These are phyloP conservation scores for Pyrus pyrifolia DNA, from an alignment of 306 rosid species.

Conservation along the genomic window DNA sequence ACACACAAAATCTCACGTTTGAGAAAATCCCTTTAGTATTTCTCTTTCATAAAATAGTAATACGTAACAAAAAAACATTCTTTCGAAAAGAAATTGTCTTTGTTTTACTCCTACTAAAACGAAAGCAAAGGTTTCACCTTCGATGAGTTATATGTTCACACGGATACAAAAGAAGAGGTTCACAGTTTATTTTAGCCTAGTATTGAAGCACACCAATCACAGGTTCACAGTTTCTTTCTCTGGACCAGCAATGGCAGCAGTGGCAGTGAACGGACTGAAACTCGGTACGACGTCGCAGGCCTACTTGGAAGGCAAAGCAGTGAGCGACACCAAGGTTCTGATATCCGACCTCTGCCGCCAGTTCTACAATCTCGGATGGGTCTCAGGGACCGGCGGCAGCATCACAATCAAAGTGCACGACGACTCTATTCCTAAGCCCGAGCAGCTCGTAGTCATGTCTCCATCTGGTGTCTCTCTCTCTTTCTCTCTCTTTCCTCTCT, in stretches of 20 bases:
- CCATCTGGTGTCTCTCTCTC: constrained; percentile 56
- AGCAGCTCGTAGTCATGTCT: constrained; percentile 71
- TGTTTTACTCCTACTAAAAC: too few relatives aligned
- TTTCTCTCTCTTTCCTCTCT: too few relatives aligned
- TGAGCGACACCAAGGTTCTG: constrained; percentile 62
- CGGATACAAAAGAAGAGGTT: too few relatives aligned
- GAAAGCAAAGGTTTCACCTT: too few relatives aligned
- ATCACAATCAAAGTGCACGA: constrained; percentile 80
- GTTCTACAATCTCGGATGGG: constrained; percentile 90
- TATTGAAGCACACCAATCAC: background rate
- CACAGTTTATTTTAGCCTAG: background rate
- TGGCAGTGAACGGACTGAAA: constrained; percentile 39
- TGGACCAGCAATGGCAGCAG: constrained; percentile 5
- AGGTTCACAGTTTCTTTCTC: background rate
- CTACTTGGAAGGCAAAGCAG: constrained; percentile 56
- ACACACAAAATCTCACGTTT: too few relatives aligned
- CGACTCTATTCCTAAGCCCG: constrained; percentile 61
- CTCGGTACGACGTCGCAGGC: constrained; percentile 48
- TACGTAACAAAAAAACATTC: too few relatives aligned
- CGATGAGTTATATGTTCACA: too few relatives aligned
- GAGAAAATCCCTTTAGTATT: too few relatives aligned
- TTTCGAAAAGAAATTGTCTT: too few relatives aligned
- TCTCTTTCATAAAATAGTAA: too few relatives aligned
- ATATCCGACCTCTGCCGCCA: constrained; percentile 89
- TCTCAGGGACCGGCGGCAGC: constrained; percentile 92